phyloP scores from a whole-genome alignment of 192 early-diverging fungal species.

The Radiomyces spectabilis region DNA sequence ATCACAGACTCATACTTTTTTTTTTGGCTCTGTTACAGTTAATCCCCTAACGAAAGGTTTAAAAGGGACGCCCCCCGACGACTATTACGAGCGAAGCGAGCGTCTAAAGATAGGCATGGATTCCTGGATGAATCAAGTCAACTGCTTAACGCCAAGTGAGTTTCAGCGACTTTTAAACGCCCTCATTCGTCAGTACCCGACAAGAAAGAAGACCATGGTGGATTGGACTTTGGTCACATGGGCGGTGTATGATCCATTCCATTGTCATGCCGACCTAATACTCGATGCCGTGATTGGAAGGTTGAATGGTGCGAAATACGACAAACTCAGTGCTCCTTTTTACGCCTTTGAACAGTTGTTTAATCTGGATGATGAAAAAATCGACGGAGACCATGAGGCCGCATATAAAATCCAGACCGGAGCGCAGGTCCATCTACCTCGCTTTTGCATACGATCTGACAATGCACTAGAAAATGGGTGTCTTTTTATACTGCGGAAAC shows the following conservation, averaged over 20 bases:
- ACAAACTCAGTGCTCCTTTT: conserved; percentile 8
- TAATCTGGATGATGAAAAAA: not conserved
- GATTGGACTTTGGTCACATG: conserved; percentile 17
- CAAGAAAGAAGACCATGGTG: conserved; percentile 8
- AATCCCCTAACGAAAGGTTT: conserved; percentile 1
- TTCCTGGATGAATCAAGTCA: conserved; percentile 6
- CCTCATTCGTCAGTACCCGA: conserved; percentile 15
- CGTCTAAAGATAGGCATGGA: conserved; percentile 1
- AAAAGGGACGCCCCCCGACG: not conserved
- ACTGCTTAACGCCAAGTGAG: not conserved
- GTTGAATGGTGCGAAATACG: conserved; percentile 1
- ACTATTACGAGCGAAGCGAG: not conserved
- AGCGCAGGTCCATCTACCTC: conserved; percentile 5
- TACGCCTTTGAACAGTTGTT: conserved; percentile 17
- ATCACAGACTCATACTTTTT: not conserved
- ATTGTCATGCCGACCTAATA: not conserved
- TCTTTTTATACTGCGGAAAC: not conserved
- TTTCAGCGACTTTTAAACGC: conserved; percentile 12
- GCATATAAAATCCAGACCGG: conserved; percentile 12
- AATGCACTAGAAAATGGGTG: not conserved
- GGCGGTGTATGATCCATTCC: conserved; percentile 2
- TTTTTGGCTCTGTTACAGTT: not conserved
- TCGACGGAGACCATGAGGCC: not conserved
- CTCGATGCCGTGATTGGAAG: not conserved
- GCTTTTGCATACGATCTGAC: not conserved